phyloP scores from a whole-genome alignment of 1,284 basidiomycete species.

The Malassezia slooffiae region DNA sequence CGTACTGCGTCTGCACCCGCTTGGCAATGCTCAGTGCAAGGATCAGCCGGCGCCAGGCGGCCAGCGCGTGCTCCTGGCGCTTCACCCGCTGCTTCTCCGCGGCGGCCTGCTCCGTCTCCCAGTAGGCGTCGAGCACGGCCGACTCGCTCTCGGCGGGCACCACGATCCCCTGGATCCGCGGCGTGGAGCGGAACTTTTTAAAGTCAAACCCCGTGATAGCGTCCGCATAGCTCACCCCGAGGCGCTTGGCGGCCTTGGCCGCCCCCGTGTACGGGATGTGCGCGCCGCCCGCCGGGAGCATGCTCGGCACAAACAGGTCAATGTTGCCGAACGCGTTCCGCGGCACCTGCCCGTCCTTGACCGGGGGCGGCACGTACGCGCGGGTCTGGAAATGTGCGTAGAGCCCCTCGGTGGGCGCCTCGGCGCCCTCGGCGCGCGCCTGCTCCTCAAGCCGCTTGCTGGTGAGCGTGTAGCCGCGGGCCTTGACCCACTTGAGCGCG shows the following conservation, averaged over 20 bases:
- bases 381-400: slow-evolving; percentile 81
- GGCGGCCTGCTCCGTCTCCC: slow-evolving; percentile 65
- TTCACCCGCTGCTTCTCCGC: slow-evolving; percentile 62
- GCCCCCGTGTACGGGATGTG: slow-evolving; percentile 61
- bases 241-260: slow-evolving; percentile 70
- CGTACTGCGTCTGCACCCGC: slow-evolving; percentile 70
- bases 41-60: slow-evolving; percentile 75
- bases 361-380: slow-evolving; percentile 63
- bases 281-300: slow-evolving; percentile 77
- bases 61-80: slow-evolving; percentile 67
- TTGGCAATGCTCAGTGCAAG: slow-evolving; percentile 75
- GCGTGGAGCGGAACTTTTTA: slow-evolving; percentile 73
- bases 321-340: slow-evolving; percentile 96
- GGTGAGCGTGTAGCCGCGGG: slow-evolving; percentile 70
- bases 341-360: slow-evolving; percentile 78
- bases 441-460: slow-evolving; percentile 74
- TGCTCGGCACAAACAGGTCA: slow-evolving; percentile 84
- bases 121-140: slow-evolving; percentile 71
- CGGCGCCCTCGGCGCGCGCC: slow-evolving; percentile 48
- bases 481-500: slow-evolving; percentile 80
- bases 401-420: slow-evolving; percentile 56
- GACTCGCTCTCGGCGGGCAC: slow-evolving; percentile 69
- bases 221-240: slow-evolving; percentile 82
- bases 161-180: slow-evolving; percentile 75
- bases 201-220: slow-evolving; percentile 95